These are phyloP conservation scores for Ustilago bromivora DNA, from an alignment of 1,284 basidiomycete genomes.

Conservation along the genomic window DNA sequence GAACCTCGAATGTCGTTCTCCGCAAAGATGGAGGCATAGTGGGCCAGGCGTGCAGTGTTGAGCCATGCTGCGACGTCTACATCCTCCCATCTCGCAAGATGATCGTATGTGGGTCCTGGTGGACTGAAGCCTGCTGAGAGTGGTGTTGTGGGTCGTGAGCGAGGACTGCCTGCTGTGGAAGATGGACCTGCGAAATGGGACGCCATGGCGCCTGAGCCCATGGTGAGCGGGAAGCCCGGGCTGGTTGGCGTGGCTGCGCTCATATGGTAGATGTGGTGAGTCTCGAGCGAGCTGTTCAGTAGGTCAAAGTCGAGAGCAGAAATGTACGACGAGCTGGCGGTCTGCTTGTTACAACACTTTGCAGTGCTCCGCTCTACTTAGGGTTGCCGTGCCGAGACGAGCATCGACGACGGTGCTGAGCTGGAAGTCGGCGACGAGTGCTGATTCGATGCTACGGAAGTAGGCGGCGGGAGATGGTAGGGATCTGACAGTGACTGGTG, in stretches of 20 bases:
- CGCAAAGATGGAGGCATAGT: conserved; percentile 55
- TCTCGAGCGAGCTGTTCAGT: neutral
- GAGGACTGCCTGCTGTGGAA: conserved; percentile 41
- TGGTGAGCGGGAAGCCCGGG: conserved; percentile 56
- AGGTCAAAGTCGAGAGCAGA: neutral
- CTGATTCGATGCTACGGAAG: too few relatives aligned
- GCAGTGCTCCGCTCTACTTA: conserved; percentile 9
- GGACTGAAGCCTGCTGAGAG: conserved; percentile 40
- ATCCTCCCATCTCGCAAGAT: conserved; percentile 41
- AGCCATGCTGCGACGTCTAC: conserved; percentile 63
- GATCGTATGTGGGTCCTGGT: conserved; percentile 40
- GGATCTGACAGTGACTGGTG: neutral
- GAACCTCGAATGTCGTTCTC: conserved; percentile 65
- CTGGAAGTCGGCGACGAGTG: too few relatives aligned
- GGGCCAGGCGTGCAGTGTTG: conserved; percentile 44
- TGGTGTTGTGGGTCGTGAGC: conserved; percentile 44
- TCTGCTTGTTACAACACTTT: neutral
- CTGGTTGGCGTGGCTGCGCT: conserved; percentile 54
- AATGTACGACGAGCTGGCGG: conserved; percentile 1
- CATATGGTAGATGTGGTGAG: conserved; percentile 15
- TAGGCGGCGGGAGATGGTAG: too few relatives aligned
- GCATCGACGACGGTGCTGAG: conserved; percentile 1
- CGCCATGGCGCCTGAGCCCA: conserved; percentile 33
- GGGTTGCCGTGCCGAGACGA: neutral
- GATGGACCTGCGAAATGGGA: conserved; percentile 33